Base-by-base conservation (phyloP, 2,329 filamentous ascomycete species). In the Arthroderma sp. region DNA sequence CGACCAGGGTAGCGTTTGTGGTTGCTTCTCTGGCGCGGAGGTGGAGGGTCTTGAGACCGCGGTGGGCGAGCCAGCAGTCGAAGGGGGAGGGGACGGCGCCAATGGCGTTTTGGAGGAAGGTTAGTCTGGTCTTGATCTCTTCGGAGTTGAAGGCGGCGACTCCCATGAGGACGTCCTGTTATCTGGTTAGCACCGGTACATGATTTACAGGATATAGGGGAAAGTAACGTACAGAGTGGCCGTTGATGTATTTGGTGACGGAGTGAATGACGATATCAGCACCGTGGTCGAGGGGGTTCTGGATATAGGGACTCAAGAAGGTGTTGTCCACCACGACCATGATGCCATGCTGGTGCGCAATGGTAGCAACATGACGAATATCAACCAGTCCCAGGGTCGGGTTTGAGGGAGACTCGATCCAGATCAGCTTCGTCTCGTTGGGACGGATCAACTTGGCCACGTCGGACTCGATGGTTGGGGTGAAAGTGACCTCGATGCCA, bases 241-340 rank as follows among this genome's bases (percentile, higher is more conserved):
- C 93, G 72, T 97, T 97, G 77, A 98, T 97, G 76, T 97, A 98
- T 77, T 98, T 98, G 47, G 93, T 98, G 57, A 98, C 93, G 57
- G 85, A 91, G 79, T 97, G 91, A 44, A 97, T 87, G 64, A 97
- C 91, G 63, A 97, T 91, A 73, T 98, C 93, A 64, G 93, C 93
- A 65, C 93, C 93, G 70, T 91, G 88, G 69, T 94, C 86, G 57
- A 98, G 83, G 2, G 93, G 93, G 74, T 95, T 97, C 76, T 98
- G 93, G 52, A 98, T 81, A 71, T 97, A 98, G 33, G 93, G 93
- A 61, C 87, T 91, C 69, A 97, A 79, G 79, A 98, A 98, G 19
- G 93, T 98, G 78, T 98, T 98, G 78, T 98, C 93, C 43, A 98
- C 93, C n/a, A 98, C 93, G 44, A 98, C 93, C 69, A 88, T 79